Evolutionary conservation across 108 stramenopile species (phyloP).

Genomic region (Discostella stelligeroides): DNA sequence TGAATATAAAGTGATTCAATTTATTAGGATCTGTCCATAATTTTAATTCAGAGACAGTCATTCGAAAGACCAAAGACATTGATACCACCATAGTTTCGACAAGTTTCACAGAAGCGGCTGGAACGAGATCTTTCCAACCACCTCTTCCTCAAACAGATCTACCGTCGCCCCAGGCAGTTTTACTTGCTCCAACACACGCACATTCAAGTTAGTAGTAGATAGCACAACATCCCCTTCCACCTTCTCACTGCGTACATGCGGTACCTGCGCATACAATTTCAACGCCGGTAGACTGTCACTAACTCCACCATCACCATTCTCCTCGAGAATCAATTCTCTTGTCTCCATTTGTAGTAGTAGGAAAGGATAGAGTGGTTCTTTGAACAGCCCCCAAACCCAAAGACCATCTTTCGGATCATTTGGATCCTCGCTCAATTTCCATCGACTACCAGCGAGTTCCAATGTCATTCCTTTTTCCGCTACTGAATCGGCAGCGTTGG

Average conservation of each 20-base stretch:
- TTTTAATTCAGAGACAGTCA: too few species aligned
- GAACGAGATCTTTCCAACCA: constrained; percentile 65
- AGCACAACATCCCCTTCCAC: constrained; percentile 56
- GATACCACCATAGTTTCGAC: too few species aligned
- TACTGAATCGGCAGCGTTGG: constrained; percentile 19
- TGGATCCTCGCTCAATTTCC: constrained; percentile 87
- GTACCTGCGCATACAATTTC: constrained; percentile 74
- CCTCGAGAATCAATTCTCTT: constrained; percentile 54
- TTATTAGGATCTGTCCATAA: too few species aligned
- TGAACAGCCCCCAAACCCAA: constrained; percentile 92
- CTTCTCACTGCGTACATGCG: constrained; percentile 65
- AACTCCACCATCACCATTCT: constrained; percentile 9
- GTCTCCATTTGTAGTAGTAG: constrained; percentile 81
- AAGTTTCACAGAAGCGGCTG: constrained; percentile 39
- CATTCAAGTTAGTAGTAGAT: constrained; percentile 41
- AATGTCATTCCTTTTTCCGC: constrained; percentile 27
- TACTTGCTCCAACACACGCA: constrained; percentile 51
- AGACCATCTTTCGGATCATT: constrained; percentile 85
- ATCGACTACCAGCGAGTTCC: constrained; percentile 59
- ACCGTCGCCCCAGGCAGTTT: constrained; percentile 76
- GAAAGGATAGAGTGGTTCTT: constrained; percentile 91
- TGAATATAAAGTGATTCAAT: too few species aligned
- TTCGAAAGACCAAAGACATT: too few species aligned
- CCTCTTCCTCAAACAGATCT: constrained; percentile 71
- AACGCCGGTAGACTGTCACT: constrained; percentile 69